Evolutionary conservation across 2,329 filamentous ascomycete genomes (phyloP).

Genomic region (Capronia americana): DNA sequence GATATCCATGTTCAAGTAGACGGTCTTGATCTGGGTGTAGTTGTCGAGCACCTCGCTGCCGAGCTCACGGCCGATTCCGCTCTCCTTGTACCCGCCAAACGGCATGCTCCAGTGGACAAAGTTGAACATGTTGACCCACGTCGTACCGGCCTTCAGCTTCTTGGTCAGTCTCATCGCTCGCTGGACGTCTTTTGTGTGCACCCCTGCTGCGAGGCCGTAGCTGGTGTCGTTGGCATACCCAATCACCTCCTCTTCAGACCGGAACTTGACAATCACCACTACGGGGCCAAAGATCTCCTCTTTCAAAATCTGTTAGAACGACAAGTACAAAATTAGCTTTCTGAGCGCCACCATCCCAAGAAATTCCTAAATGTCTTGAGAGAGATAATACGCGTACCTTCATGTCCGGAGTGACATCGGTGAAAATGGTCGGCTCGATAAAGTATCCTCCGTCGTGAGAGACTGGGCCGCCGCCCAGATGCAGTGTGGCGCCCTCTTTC

Average conservation of each 20-base stretch:
- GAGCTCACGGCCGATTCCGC: constrained; percentile 23
- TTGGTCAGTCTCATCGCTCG: constrained; percentile 49
- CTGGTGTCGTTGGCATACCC: constrained; percentile 48
- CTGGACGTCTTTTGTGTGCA: constrained; percentile 50
- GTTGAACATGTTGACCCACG: constrained; percentile 53
- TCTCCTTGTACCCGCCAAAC: constrained; percentile 53
- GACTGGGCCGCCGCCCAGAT: constrained; percentile 60
- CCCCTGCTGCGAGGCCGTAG: constrained; percentile 51
- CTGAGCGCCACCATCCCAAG: too few relatives aligned
- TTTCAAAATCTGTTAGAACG: constrained; percentile 54
- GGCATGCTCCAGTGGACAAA: constrained; percentile 49
- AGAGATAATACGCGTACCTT: constrained; percentile 39
- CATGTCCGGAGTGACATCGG: constrained; percentile 63
- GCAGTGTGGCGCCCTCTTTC: constrained; percentile 71
- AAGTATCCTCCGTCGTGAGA: constrained; percentile 3
- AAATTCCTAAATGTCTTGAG: too few relatives aligned
- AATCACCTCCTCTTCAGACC: constrained; percentile 49
- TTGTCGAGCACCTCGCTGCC: constrained; percentile 51
- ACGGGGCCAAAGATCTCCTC: constrained; percentile 58
- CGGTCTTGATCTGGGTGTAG: constrained; percentile 64
- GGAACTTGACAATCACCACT: constrained; percentile 48
- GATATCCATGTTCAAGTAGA: constrained; percentile 52
- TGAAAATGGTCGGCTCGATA: too few relatives aligned
- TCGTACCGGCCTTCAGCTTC: constrained; percentile 51
- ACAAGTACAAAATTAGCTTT: neutral